Evolutionary conservation across 1,284 basidiomycete genomes (phyloP).

Genomic region (Paramarasmius palmivorus): DNA sequence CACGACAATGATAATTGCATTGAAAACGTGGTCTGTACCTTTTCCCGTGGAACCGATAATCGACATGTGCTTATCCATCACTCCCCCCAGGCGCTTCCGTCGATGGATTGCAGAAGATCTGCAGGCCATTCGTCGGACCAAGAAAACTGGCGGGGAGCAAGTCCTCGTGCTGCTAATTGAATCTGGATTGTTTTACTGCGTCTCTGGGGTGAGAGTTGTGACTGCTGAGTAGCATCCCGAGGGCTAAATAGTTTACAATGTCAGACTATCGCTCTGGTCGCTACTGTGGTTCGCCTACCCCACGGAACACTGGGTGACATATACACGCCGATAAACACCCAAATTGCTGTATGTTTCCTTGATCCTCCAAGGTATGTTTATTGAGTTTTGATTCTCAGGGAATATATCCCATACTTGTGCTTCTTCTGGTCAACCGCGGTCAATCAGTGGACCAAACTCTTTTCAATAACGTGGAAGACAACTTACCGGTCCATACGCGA

Average conservation of each 20-base stretch:
- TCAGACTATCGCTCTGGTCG: constrained; percentile 16
- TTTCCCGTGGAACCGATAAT: too few species aligned
- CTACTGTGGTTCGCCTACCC: constrained; percentile 17
- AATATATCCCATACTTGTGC: constrained; percentile 20
- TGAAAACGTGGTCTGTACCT: constrained; percentile 1
- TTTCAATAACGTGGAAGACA: not conserved
- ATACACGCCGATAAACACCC: constrained; percentile 18
- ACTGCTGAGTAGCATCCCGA: not conserved
- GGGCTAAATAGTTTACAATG: not conserved
- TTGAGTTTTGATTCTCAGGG: constrained; percentile 9
- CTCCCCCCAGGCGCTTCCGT: not conserved
- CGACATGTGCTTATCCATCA: not conserved
- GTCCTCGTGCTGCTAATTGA: constrained; percentile 1
- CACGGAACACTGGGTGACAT: constrained; percentile 22
- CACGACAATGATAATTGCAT: not conserved
- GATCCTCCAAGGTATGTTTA: not conserved
- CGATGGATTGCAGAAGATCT: not conserved
- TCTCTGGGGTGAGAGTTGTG: not conserved
- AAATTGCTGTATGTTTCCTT: constrained; percentile 17
- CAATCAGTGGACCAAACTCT: constrained; percentile 14
- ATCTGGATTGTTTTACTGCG: constrained; percentile 2
- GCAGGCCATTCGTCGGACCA: not conserved
- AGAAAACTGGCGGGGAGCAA: not conserved
- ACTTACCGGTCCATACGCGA: too few species aligned
- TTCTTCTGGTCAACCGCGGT: constrained; percentile 18